Conservation (phyloP, 352 stramenopile species). For the Pythium apleroticum region DNA sequence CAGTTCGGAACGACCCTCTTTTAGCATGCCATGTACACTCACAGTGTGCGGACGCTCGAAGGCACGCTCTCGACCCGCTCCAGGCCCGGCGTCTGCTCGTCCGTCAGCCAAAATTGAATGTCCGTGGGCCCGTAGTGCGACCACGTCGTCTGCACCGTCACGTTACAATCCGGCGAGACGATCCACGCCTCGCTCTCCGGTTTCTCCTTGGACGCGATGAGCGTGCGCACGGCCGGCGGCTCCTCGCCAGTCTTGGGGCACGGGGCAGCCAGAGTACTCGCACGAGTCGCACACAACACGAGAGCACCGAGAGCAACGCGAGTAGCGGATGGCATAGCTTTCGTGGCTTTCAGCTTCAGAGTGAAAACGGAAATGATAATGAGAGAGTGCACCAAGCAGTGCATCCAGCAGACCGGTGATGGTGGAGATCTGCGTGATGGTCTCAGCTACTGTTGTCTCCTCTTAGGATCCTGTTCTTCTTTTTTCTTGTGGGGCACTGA, state of each 20-base stretch:
- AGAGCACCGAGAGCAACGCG: neutral
- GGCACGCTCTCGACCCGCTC: constrained; percentile 7
- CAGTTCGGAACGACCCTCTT: neutral
- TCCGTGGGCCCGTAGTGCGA: neutral
- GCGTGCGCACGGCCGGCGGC: neutral
- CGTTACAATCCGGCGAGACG: constrained; percentile 2
- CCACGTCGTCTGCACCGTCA: neutral
- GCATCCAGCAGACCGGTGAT: too few species aligned
- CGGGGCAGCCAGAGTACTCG: neutral
- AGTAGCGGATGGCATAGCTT: too few species aligned
- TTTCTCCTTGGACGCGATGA: neutral
- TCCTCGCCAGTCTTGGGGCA: constrained; percentile 1
- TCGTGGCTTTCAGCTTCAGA: too few species aligned
- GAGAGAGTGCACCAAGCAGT: too few species aligned
- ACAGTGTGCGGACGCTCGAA: neutral
- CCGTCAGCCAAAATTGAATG: neutral
- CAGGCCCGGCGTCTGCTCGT: neutral
- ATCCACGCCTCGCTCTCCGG: neutral
- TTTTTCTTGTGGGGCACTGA: too few species aligned
- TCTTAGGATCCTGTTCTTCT: too few species aligned
- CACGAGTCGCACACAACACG: neutral
- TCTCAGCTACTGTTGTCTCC: too few species aligned
- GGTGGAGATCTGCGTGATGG: too few species aligned
- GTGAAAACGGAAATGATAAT: too few species aligned
- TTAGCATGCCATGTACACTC: neutral